A percentile compares a stretch with the other conserved stretches of the same genome.
phyloP scores from a whole-genome alignment of 179 eudicot species.

The Carnegiea gigantea region DNA sequence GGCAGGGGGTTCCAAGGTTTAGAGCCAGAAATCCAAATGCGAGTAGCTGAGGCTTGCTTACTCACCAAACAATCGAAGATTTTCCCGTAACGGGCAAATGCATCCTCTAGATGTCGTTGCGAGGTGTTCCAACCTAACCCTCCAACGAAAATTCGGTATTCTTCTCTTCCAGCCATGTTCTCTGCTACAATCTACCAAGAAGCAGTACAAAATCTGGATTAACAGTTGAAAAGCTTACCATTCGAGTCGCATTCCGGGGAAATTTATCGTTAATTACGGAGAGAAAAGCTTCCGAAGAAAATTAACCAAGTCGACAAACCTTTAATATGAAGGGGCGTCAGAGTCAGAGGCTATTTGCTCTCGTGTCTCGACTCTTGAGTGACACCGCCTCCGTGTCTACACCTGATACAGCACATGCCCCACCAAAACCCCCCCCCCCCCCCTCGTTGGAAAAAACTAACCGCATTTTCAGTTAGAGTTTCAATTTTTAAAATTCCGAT shows the following conservation, averaged over 20 bases:
- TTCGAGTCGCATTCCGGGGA: neutral
- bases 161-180: conserved; percentile 44
- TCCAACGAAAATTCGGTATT: conserved; percentile 47
- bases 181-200: neutral
- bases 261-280: neutral
- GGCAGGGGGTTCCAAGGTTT: neutral
- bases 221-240: neutral
- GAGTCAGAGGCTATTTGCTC: no score
- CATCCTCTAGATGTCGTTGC: conserved; percentile 42
- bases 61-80: conserved; percentile 44
- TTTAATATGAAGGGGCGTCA: neutral
- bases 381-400: no score
- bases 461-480: no score
- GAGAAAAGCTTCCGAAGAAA: neutral
- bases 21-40: neutral
- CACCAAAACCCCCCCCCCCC: no score
- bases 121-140: conserved; percentile 52
- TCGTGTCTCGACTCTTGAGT: no score
- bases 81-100: conserved; percentile 47
- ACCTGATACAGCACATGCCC: no score
- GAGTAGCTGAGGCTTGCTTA: neutral
- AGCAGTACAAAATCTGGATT: neutral
- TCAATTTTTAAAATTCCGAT: no score
- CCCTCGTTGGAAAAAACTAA: no score
- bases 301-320: neutral